Base-by-base conservation (phyloP, 108 stramenopile species). In the Nitzschia inconspicua region DNA sequence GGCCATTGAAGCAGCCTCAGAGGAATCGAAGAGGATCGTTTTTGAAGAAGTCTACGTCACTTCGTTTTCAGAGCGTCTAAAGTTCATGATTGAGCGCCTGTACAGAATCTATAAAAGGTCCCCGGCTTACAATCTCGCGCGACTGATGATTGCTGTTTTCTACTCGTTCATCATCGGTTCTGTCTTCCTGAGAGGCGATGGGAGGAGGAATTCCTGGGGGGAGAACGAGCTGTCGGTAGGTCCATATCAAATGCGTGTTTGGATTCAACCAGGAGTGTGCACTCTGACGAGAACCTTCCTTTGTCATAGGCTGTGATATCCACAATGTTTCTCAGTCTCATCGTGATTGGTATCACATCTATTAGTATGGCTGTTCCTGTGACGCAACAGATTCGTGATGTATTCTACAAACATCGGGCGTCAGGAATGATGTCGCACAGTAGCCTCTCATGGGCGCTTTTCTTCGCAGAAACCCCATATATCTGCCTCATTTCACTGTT, bases 61-160 rank as follows among this genome's bases (percentile, higher is more conserved):
- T 57, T 46, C 48, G 47, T 44, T 32, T 44, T 48, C 25, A 48
- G 39, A 16, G 44, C 69, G 53, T 64, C 73, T 49, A 37, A 19
- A 39, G 1, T 39, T 68, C 9, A 43, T 63, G 3, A 63, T 22
- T 42, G 9, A 4, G 1, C 50, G 73, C 9, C 35, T 75, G 22
- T 8, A 49, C 2, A 69, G 69, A n/a, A 84, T 84, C 23, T 84
- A 84, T 47, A 63, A 76, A 70, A 58, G 83, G 35, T 80, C 79
- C 27, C 76, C 83, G 19, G 57, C 79, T 13, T 84, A 84, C 79
- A 84, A 84, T 57, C 74, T 80, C 44, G 70, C 76, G 34, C 64
- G 83, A n/a, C 60, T 84, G 14, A 57, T 75, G 28, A 65, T 80
- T 4, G 57, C 70, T 0, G 57, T 66, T 53, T 50, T 77, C 11